These are phyloP conservation scores for Pestalotiopsis sp. DNA, from an alignment of 2,329 filamentous ascomycete species.

Conservation along the genomic window DNA sequence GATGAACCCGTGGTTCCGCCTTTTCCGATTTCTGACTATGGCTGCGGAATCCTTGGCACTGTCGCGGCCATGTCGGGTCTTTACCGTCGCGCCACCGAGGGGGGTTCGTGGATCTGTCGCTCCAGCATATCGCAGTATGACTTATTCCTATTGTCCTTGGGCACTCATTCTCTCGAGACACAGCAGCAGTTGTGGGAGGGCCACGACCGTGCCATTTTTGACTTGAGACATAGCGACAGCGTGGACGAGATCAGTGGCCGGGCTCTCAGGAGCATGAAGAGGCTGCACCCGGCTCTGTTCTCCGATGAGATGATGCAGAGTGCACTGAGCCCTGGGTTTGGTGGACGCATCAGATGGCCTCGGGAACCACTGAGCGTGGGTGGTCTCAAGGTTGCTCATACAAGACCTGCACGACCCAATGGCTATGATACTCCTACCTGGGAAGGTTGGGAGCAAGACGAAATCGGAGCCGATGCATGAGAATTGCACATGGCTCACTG, in stretches of 20 bases:
- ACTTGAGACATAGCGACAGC: constrained; percentile 57
- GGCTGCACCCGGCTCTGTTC: constrained; percentile 36
- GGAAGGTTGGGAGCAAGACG: constrained; percentile 51
- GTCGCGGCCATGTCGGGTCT: constrained; percentile 36
- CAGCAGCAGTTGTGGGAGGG: constrained; percentile 49
- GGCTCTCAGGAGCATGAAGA: constrained; percentile 54
- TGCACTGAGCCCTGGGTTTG: constrained; percentile 33
- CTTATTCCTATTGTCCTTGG: constrained; percentile 39
- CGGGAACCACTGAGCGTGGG: constrained; percentile 47
- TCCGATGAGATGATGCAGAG: constrained; percentile 30
- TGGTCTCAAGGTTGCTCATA: constrained; percentile 48
- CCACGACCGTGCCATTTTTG: constrained; percentile 56
- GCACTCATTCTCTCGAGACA: constrained; percentile 49
- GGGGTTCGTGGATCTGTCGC: constrained; percentile 37
- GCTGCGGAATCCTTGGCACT: constrained; percentile 36
- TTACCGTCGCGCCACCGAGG: constrained; percentile 33
- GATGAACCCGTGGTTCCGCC: constrained; percentile 68
- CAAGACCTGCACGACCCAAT: constrained; percentile 47
- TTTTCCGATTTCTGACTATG: constrained; percentile 60
- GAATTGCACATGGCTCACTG: neutral
- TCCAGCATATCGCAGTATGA: constrained; percentile 40
- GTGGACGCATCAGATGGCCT: constrained; percentile 46
- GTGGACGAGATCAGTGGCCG: constrained; percentile 61
- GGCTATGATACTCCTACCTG: constrained; percentile 62
- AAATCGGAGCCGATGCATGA: constrained; percentile 35